A percentile compares a stretch with the other conserved stretches of the same genome.
Evolutionary conservation across 805 yeast genomes (phyloP).

Genomic region (Scheffersomyces lignosus): DNA sequence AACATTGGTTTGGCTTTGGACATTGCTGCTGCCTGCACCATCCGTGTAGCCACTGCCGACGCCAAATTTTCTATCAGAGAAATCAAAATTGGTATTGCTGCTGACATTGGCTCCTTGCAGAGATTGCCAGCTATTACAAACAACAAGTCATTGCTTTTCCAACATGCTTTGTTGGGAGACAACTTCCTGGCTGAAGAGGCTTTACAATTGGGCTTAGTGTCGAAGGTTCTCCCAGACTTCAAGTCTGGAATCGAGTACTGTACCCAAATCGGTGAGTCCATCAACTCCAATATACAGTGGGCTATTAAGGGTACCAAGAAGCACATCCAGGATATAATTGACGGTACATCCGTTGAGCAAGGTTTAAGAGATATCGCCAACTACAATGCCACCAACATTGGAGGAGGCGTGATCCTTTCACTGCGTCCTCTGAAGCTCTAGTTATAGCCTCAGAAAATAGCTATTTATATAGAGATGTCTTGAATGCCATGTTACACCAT

Average conservation of each 20-base stretch:
- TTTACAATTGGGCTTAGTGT: conserved; percentile 52
- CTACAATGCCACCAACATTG: conserved; percentile 45
- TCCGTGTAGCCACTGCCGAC: conserved; percentile 56
- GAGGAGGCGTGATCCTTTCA: too few relatives aligned
- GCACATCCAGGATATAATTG: conserved; percentile 42
- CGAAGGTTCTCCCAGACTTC: conserved; percentile 45
- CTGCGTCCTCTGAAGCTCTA: too few relatives aligned
- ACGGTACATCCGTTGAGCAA: conserved; percentile 30
- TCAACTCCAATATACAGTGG: conserved; percentile 51
- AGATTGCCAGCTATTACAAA: conserved; percentile 55
- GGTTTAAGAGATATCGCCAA: conserved; percentile 56
- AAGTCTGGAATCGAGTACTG: conserved; percentile 52
- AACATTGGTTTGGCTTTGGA: conserved; percentile 69
- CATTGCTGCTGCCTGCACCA: conserved; percentile 56
- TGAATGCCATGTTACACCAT: too few relatives aligned
- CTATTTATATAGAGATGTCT: too few relatives aligned
- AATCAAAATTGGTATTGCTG: conserved; percentile 70
- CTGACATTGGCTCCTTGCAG: conserved; percentile 78
- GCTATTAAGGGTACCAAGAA: conserved; percentile 67
- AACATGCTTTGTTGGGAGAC: conserved; percentile 62
- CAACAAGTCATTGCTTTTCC: conserved; percentile 58
- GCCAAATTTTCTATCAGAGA: conserved; percentile 62
- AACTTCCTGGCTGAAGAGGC: conserved; percentile 59
- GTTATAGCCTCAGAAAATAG: too few relatives aligned
- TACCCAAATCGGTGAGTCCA: conserved; percentile 46